Conservation (phyloP, 345 rosid species). For the Sonneratia caseolaris region DNA sequence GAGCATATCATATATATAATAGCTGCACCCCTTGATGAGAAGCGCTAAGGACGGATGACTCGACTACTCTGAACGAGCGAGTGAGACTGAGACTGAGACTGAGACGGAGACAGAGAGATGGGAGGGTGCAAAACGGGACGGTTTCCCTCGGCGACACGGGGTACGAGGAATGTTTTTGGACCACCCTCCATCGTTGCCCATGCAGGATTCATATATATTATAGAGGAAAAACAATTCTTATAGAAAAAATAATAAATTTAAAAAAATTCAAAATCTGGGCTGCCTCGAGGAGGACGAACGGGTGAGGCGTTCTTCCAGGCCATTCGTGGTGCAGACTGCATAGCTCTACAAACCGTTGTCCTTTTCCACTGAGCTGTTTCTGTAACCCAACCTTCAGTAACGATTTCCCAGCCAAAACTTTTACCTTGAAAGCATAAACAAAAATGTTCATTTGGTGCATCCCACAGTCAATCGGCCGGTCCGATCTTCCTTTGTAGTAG, state of each 20-base stretch:
- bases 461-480: too few relatives aligned
- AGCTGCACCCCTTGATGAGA: too few relatives aligned
- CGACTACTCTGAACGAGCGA: not conserved
- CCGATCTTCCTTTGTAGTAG: too few relatives aligned
- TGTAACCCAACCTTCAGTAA: not conserved
- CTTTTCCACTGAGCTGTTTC: not conserved
- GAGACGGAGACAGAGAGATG: not conserved
- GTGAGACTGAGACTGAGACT: too few relatives aligned
- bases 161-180: constrained; percentile 10
- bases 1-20: too few relatives aligned
- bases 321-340: not conserved
- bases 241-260: too few relatives aligned
- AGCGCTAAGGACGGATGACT: too few relatives aligned
- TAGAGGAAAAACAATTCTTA: too few relatives aligned
- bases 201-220: not conserved
- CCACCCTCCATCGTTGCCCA: not conserved
- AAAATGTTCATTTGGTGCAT: too few relatives aligned
- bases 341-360: not conserved
- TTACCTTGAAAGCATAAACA: not conserved
- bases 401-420: constrained; percentile 5
- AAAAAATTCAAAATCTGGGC: too few relatives aligned
- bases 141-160: constrained; percentile 1
- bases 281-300: too few relatives aligned
- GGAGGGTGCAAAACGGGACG: not conserved
- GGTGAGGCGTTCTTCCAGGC: not conserved